Conservation (phyloP, 257 asterid species). For the Lantana camara region DNA sequence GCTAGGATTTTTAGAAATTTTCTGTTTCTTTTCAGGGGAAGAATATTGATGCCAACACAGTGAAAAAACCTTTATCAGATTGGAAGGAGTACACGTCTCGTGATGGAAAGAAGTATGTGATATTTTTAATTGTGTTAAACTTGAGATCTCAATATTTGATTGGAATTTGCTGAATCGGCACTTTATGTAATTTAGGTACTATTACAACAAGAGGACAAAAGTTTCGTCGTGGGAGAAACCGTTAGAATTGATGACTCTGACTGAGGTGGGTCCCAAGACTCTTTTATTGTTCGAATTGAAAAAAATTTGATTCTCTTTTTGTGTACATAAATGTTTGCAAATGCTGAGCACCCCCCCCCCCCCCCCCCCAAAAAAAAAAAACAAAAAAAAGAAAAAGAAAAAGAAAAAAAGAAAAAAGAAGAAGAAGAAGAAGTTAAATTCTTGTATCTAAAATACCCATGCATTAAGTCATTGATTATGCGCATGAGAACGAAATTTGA, state of each 20-base stretch:
- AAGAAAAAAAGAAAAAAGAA: too few species aligned
- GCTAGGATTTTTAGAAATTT: slow-evolving; percentile 1
- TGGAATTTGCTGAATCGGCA: not conserved
- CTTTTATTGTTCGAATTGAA: too few species aligned
- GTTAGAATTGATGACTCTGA: slow-evolving; percentile 72
- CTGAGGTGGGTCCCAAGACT: slow-evolving; percentile 55
- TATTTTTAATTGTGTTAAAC: slow-evolving; percentile 9
- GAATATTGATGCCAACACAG: slow-evolving; percentile 32
- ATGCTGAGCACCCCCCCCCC: too few species aligned
- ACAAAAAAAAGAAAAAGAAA: too few species aligned
- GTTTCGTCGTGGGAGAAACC: slow-evolving; percentile 94
- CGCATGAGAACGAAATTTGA: too few species aligned
- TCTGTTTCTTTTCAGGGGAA: slow-evolving; percentile 52
- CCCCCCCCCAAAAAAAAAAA: too few species aligned
- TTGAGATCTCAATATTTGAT: slow-evolving; percentile 11
- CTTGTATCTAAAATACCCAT: too few species aligned
- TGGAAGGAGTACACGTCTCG: slow-evolving; percentile 78
- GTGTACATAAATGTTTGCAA: too few species aligned
- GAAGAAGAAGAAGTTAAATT: too few species aligned
- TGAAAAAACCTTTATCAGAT: slow-evolving; percentile 41
- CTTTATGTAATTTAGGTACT: slow-evolving; percentile 52
- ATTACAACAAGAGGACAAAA: slow-evolving; percentile 71
- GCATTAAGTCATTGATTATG: too few species aligned
- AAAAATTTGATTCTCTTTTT: not conserved
- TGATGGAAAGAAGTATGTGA: slow-evolving; percentile 68